These are phyloP conservation scores for Ganoderma sp. DNA, from an alignment of 1,284 basidiomycete genomes.

Conservation along the genomic window DNA sequence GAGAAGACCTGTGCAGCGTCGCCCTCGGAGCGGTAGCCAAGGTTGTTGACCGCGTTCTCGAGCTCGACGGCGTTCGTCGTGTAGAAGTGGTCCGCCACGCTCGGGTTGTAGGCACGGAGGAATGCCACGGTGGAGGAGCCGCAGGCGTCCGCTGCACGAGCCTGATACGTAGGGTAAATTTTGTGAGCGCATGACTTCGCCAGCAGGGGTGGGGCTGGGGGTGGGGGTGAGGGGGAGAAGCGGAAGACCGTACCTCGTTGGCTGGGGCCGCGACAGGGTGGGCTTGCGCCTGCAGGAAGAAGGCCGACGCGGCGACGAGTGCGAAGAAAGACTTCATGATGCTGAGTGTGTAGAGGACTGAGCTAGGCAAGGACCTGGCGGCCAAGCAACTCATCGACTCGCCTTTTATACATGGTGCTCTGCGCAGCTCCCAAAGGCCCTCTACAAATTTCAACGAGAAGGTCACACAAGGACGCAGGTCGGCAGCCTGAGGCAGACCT, in stretches of 20 bases:
- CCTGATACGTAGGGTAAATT: neutral
- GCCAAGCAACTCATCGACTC: neutral
- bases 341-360: neutral
- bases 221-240: neutral
- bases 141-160: neutral
- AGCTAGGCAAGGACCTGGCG: neutral
- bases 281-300: constrained; percentile 23
- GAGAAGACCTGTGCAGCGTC: constrained; percentile 19
- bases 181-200: neutral
- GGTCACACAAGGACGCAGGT: neutral
- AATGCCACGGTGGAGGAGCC: constrained; percentile 18
- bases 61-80: constrained; percentile 20
- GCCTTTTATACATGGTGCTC: neutral
- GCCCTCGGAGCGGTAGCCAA: constrained; percentile 23
- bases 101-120: constrained; percentile 19
- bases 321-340: neutral
- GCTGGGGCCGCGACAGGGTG: neutral
- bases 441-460: neutral
- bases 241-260: neutral
- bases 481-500: neutral
- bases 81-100: constrained; percentile 26
- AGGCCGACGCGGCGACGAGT: constrained; percentile 29
- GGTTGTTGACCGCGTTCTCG: constrained; percentile 18
- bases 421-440: neutral
- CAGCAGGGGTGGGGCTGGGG: too few species aligned